These are phyloP conservation scores for Dendrocalamus latiflorus DNA, from an alignment of 202 grass and related monocot species.

Conservation along the genomic window DNA sequence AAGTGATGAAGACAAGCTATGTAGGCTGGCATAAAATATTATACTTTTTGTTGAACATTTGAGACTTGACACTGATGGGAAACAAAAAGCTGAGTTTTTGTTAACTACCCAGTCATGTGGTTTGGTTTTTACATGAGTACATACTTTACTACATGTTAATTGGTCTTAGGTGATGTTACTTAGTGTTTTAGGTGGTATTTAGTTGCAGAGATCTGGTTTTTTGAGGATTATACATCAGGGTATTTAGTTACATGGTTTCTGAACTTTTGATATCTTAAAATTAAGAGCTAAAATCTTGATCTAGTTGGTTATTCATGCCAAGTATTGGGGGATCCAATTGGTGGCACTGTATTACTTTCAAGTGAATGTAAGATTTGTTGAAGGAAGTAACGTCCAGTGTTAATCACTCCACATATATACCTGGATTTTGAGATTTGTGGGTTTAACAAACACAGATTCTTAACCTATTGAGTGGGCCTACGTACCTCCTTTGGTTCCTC, in stretches of 20 bases:
- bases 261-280: neutral
- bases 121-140: conserved; percentile 10
- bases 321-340: neutral
- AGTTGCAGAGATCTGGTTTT: neutral
- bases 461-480: neutral
- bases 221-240: neutral
- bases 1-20: neutral
- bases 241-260: neutral
- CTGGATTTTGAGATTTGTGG: neutral
- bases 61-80: neutral
- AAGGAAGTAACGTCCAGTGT: neutral
- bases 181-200: neutral
- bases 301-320: neutral
- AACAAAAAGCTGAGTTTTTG: neutral
- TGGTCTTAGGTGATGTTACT: neutral
- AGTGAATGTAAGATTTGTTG: neutral
- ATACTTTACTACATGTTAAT: neutral
- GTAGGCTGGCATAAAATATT: neutral
- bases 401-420: neutral
- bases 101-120: neutral
- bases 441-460: neutral
- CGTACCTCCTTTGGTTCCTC: neutral
- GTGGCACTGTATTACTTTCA: neutral
- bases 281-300: neutral
- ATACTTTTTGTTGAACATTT: conserved; percentile 1